Base-by-base conservation (phyloP, 1,139 yeast genomes). In the Suzukiozyma palmioleophila region DNA sequence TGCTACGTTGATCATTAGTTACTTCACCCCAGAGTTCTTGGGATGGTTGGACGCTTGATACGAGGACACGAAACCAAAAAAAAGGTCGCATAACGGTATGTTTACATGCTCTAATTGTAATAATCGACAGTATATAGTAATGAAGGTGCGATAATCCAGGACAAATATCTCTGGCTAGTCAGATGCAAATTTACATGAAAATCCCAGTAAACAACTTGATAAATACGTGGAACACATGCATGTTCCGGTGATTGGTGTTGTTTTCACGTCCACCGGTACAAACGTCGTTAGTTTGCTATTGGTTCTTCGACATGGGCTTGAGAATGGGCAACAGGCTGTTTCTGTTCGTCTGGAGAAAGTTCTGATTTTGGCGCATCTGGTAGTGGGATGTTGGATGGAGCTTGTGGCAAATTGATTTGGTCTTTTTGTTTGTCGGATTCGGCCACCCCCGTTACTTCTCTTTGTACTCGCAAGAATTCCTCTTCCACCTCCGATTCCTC, bases 21-120 rank as follows among this genome's bases (percentile, higher is more conserved):
- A 92, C 64, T 88, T 92, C 57, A 86, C 98, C 2, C 99, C 99
- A 3, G 96, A 92, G 53, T 89, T 92, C 53, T 75, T 92, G 60
- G 97, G 88, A 25, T 92, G 98, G 99, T 72, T 90, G 50, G 75
- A 75, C 22, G 26, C 14, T 25, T 35, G 30, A 31, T 10, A 26
- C 7, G 22, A 18, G 7, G 22, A 18, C 22, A 18, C 22, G 7
- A 18, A 18, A 18, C 22, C 22, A 7, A 18, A 18, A 18, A 18
- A 18, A 18, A 18, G 22, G 22, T 18, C 7, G 22, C 22, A 4
- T 24, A 27, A 34, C 15, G 38, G 26, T 26, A 35, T 33, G 18
- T 32, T 28, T 15, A 33, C 21, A 22, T 31, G 22, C 26, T 13
- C 9, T 21, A 32, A 26, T 25, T 36, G 13, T 27, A 26, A 18